Evolutionary conservation across 2,329 filamentous ascomycete genomes (phyloP), one percentile per base, ranked within the genome.

Genomic region (Macroventuria anomochaeta): DNA sequence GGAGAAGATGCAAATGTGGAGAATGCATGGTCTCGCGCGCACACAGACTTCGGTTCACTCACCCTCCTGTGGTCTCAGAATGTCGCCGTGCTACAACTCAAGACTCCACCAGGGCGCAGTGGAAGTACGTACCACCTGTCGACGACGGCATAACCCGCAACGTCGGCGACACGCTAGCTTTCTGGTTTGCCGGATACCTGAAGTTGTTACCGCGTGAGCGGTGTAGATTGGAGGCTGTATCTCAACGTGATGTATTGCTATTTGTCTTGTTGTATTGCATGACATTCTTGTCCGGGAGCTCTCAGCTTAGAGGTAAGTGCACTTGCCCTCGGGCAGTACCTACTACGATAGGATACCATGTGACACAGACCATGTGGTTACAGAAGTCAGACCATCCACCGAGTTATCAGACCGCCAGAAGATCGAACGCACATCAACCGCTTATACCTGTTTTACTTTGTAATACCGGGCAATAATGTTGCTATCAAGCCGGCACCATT

Each of bases 121-220:
- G 80, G 80, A 76, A 79, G 34, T 77, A 78, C 15, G 79, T 80
- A 0, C 74, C 72, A 0, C 78, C 77, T 47, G 74, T 77, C 33
- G 74, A 76, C 3, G 77, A 77, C 12, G 79, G 77, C 1, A 73
- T 82, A n/a, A 77, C 81, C 5, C 75, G 80, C 39, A 83, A 82
- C 41, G 77, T 81, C 7, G 79, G 78, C 3, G 75, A 79, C 26
- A 73, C 75, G 3, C 58, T 78, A 7, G 67, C 71, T 12, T 75
- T 75, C 39, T 75, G 74, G 71, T 76, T 72, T 0, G 72, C 68
- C 6, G 75, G 76, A 3, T 78, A 78, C 41, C 67, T 83, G 36
- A 82, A 82, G 65, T 78, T 74, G n/a, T n/a, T n/a, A n/a, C n/a
- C n/a, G n/a, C n/a, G n/a, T n/a, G n/a, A n/a, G n/a, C n/a, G n/a